These are phyloP conservation scores for Scutellaria baicalensis DNA, from an alignment of 257 asterid genomes.

Conservation along the genomic window DNA sequence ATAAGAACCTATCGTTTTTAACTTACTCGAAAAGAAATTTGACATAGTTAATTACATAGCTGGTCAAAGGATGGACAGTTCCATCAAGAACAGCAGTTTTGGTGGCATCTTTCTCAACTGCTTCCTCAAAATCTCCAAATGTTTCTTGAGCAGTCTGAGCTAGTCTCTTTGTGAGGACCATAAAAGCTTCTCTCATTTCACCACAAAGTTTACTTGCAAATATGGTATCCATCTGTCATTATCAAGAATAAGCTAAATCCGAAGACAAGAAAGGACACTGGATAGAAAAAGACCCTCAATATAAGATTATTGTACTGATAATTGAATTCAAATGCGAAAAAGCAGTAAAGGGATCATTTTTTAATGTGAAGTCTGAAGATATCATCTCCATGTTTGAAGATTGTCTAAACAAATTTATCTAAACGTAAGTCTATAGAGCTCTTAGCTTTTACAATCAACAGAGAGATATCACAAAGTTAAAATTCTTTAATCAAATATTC, in stretches of 20 bases:
- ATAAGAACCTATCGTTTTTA: background rate
- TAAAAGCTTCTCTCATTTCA: slow-evolving; percentile 77
- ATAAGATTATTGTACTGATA: too few relatives aligned
- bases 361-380: too few relatives aligned
- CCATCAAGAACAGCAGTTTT: slow-evolving; percentile 97
- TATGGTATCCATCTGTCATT: slow-evolving; percentile 57
- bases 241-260: slow-evolving; percentile 8
- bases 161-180: slow-evolving; percentile 55
- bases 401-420: too few relatives aligned
- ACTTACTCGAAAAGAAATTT: slow-evolving; percentile 92
- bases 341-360: too few relatives aligned
- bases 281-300: background rate
- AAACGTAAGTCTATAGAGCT: too few relatives aligned
- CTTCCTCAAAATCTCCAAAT: slow-evolving; percentile 93
- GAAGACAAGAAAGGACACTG: background rate
- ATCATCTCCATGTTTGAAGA: too few relatives aligned
- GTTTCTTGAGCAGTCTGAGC: slow-evolving; percentile 96
- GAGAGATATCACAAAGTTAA: too few relatives aligned
- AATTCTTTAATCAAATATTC: too few relatives aligned
- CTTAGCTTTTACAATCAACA: too few relatives aligned
- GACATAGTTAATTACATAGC: slow-evolving; percentile 92
- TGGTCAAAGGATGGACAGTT: slow-evolving; percentile 95
- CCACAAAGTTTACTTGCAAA: slow-evolving; percentile 58
- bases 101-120: slow-evolving; percentile 93
- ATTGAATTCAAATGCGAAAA: too few relatives aligned